These are phyloP conservation scores for Sarcodon sp. DNA, from an alignment of 768 basidiomycete species.

Conservation along the genomic window DNA sequence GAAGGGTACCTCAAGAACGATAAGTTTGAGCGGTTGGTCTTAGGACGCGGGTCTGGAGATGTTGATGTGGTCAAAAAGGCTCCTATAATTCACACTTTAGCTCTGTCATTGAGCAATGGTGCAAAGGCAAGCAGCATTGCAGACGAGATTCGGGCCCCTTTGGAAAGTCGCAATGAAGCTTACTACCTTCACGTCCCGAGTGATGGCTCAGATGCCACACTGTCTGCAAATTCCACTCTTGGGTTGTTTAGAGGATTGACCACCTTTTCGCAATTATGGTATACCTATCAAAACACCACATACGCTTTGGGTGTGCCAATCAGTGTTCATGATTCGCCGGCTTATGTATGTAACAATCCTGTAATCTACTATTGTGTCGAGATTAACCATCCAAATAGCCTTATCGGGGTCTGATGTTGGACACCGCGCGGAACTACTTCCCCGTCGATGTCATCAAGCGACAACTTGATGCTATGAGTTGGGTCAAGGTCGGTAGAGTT, in stretches of 20 bases:
- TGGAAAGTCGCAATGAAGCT: slow-evolving; percentile 41
- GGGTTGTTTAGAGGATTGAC: slow-evolving; percentile 63
- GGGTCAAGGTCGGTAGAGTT: slow-evolving; percentile 29
- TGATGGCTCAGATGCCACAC: slow-evolving; percentile 35
- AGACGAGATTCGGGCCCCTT: slow-evolving; percentile 34
- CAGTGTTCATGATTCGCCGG: slow-evolving; percentile 50
- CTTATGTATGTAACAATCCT: slow-evolving; percentile 29
- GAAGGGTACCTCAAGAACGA: slow-evolving; percentile 33
- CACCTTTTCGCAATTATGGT: slow-evolving; percentile 63
- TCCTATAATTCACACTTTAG: slow-evolving; percentile 26
- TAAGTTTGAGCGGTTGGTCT: slow-evolving; percentile 43
- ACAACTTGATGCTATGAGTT: slow-evolving; percentile 58
- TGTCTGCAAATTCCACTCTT: slow-evolving; percentile 50
- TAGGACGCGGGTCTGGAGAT: slow-evolving; percentile 44
- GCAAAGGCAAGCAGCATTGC: slow-evolving; percentile 27
- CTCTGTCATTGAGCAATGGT: slow-evolving; percentile 18
- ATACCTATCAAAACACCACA: slow-evolving; percentile 28
- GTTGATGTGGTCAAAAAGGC: slow-evolving; percentile 23
- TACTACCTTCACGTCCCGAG: slow-evolving; percentile 45
- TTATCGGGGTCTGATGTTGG: slow-evolving; percentile 69
- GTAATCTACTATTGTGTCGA: too few relatives aligned
- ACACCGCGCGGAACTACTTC: slow-evolving; percentile 69
- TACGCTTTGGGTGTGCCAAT: slow-evolving; percentile 47
- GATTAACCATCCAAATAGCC: slow-evolving; percentile 25
- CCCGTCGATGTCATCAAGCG: slow-evolving; percentile 51